Conservation (phyloP, 306 rosid species). For the Arachis hypogaea region DNA sequence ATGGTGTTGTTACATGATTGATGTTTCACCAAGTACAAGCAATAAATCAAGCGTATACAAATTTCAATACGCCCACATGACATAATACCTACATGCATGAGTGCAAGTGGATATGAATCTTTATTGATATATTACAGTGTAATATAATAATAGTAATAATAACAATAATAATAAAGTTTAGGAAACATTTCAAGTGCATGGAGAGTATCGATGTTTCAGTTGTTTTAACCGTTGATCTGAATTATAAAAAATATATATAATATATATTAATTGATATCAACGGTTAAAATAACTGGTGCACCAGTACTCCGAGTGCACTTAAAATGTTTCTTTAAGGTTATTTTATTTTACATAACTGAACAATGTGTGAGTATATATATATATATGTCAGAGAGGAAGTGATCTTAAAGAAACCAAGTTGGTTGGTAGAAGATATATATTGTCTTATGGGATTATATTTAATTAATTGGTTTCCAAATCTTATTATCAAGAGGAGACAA, state of each 20-base stretch:
- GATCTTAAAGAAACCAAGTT: constrained; percentile 16
- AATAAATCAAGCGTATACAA: constrained; percentile 31
- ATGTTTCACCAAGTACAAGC: constrained; percentile 45
- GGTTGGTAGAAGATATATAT: constrained; percentile 24
- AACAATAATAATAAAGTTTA: too few species aligned
- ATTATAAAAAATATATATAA: too few species aligned
- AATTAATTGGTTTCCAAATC: constrained; percentile 17
- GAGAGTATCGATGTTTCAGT: too few species aligned
- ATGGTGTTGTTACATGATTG: constrained; percentile 40
- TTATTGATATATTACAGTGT: constrained; percentile 5
- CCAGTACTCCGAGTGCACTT: too few species aligned
- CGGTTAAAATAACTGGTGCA: too few species aligned
- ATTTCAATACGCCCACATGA: constrained; percentile 43
- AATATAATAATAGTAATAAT: not conserved
- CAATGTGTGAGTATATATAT: not conserved
- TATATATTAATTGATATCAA: too few species aligned
- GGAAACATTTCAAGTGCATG: too few species aligned
- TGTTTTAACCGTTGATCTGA: too few species aligned
- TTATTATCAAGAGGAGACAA: constrained; percentile 23
- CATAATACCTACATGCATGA: constrained; percentile 30
- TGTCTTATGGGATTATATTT: constrained; percentile 29
- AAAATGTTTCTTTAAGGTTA: too few species aligned
- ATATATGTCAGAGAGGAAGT: constrained; percentile 24
- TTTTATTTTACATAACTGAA: not conserved
- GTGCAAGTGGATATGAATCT: constrained; percentile 33